phyloP scores from a whole-genome alignment of 768 basidiomycete genomes.

The Kwoniella bestiolae region DNA sequence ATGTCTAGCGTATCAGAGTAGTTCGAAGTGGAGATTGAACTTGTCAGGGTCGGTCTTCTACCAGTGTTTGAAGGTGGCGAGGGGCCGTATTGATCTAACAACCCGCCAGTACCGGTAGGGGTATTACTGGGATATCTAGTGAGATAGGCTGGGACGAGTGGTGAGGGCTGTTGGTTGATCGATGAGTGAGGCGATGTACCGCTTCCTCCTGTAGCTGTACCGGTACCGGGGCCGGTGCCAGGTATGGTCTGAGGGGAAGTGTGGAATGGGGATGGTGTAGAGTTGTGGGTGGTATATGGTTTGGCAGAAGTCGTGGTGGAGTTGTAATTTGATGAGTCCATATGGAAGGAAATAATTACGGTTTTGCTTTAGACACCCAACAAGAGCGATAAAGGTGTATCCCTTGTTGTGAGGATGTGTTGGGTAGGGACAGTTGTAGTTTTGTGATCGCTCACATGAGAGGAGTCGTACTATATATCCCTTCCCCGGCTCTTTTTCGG shows the following conservation, averaged over 20 bases:
- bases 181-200: conserved; percentile 12
- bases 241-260: conserved; percentile 11
- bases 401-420: too few relatives aligned
- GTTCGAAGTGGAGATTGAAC: neutral
- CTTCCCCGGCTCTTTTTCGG: too few relatives aligned
- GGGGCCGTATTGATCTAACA: neutral
- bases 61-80: neutral
- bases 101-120: too few relatives aligned
- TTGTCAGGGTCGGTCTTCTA: neutral
- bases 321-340: conserved; percentile 2
- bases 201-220: conserved; percentile 1
- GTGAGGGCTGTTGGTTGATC: conserved; percentile 10
- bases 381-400: too few relatives aligned
- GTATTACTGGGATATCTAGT: conserved; percentile 15
- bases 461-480: too few relatives aligned
- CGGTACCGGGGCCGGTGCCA: neutral
- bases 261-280: conserved; percentile 16
- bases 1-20: conserved; percentile 1
- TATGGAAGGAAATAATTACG: neutral
- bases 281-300: neutral
- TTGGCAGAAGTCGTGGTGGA: neutral
- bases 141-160: conserved; percentile 19
- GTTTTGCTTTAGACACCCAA: neutral
- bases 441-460: too few relatives aligned
- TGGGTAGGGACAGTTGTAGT: neutral